Conservation (phyloP, 2,329 filamentous ascomycete genomes). For the Colletotrichum sansevieriae region DNA sequence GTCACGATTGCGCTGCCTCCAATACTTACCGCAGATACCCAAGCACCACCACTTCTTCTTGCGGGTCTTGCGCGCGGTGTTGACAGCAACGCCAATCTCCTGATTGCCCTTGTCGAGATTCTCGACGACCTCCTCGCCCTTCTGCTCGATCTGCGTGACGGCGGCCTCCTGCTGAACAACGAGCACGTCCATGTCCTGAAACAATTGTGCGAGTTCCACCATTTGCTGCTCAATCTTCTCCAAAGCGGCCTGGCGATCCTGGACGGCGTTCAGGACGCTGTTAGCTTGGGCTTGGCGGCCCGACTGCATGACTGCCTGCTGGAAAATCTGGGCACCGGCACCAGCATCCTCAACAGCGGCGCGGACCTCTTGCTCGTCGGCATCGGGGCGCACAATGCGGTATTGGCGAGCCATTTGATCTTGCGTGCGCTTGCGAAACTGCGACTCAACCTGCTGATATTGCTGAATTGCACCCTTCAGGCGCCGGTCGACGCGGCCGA, state of each 20-base stretch:
- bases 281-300: slow-evolving; percentile 86
- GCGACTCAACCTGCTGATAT: slow-evolving; percentile 84
- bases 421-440: slow-evolving; percentile 83
- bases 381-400: slow-evolving; percentile 87
- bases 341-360: slow-evolving; percentile 79
- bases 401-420: slow-evolving; percentile 92
- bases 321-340: slow-evolving; percentile 83
- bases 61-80: slow-evolving; percentile 82
- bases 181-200: slow-evolving; percentile 88
- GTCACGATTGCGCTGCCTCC: background rate
- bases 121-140: slow-evolving; percentile 86
- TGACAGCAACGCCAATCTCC: slow-evolving; percentile 85
- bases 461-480: slow-evolving; percentile 84
- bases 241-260: slow-evolving; percentile 86
- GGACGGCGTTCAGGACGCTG: slow-evolving; percentile 82
- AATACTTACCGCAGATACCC: slow-evolving; percentile 73
- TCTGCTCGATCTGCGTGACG: slow-evolving; percentile 85
- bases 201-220: slow-evolving; percentile 87
- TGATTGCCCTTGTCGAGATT: slow-evolving; percentile 89
- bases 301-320: slow-evolving; percentile 85
- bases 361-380: slow-evolving; percentile 81
- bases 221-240: slow-evolving; percentile 94
- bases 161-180: slow-evolving; percentile 88
- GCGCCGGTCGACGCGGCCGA: slow-evolving; percentile 82
- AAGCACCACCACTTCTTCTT: slow-evolving; percentile 99